Percentiles rank a stretch among this genome's conserved stretches.
phyloP scores from a whole-genome alignment of 768 basidiomycete species.

The Arthromyces matolae region DNA sequence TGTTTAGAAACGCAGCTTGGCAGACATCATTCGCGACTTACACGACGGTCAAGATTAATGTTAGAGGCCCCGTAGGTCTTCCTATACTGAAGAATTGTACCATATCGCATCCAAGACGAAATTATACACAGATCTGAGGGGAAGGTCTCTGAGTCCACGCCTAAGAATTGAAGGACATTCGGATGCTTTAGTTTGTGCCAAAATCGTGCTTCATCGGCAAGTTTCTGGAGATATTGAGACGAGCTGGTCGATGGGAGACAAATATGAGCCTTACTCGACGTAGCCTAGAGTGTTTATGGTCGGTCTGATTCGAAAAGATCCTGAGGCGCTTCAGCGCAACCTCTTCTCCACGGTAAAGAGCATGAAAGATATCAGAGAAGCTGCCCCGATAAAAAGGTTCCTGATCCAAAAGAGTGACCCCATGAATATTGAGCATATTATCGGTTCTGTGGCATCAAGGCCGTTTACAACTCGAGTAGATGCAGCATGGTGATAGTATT shows the following conservation, averaged over 20 bases:
- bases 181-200: conserved; percentile 27
- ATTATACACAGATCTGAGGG: conserved; percentile 22
- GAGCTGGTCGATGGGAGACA: background rate
- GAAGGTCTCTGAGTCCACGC: conserved; percentile 23
- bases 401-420: conserved; percentile 9
- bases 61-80: conserved; percentile 14
- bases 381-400: conserved; percentile 15
- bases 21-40: background rate
- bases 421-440: conserved; percentile 10
- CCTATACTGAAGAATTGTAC: conserved; percentile 21
- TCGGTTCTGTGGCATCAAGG: no score
- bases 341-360: conserved; percentile 15
- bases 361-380: conserved; percentile 18
- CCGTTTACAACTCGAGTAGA: background rate
- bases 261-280: background rate
- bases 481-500: background rate
- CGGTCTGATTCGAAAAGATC: conserved; percentile 15
- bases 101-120: conserved; percentile 27
- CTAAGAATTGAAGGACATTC: conserved; percentile 25
- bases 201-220: conserved; percentile 24
- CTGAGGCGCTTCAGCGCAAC: conserved; percentile 16
- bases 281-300: conserved; percentile 12
- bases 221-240: conserved; percentile 21
- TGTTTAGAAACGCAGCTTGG: background rate
- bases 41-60: conserved; percentile 17